Base-by-base conservation (phyloP, 345 rosid genomes). In the Hibiscus mutabilis region DNA sequence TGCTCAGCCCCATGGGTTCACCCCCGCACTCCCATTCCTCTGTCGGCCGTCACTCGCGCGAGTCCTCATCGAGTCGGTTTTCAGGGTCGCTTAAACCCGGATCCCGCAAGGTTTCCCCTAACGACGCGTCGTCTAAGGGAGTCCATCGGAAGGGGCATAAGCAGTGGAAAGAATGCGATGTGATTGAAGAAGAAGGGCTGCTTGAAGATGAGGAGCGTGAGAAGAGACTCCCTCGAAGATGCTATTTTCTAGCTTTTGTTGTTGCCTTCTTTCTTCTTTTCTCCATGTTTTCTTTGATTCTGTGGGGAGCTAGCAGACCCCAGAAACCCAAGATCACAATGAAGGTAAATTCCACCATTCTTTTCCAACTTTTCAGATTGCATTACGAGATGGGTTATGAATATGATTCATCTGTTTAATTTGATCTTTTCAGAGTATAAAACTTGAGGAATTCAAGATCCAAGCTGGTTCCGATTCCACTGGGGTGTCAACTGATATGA, bases 1-100 rank as follows among this genome's bases (percentile, higher is more conserved):
- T 86, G 27, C 83, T 92, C 71, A 89, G 94, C 75, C 99, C 98
- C 55, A 74, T 81, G 83, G 97, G 92, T 0, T 95, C 98, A 46
- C 99, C 99, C 0, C 99, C 98, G 0, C 98, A 95, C 66, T 92
- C 98, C 52, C 93, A 95, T 49, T 86, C 98, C 35, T 94, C 98
- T 73, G 85, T 94, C 35, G 97, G 93, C 3, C 96, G 82, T 55
- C 98, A 90, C 87, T 92, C 96, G 4, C 86, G 98, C 0, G 91
- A 92, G 75, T 95, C 98, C 12, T 92, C 98, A 1, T 86, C 99
- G n/a, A 90, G 83, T 68, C 70, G 99, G 63, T 89, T 92, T 81
- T 95, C 99, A 11, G 97, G 97, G 4, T 91, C 97, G 18, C 53
- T 91, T 1, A 94, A 94, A 57, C 96, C 99, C 42, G 96, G 92